Conservation (phyloP, 1,284 basidiomycete genomes). For the Porogramme epimiltina region DNA sequence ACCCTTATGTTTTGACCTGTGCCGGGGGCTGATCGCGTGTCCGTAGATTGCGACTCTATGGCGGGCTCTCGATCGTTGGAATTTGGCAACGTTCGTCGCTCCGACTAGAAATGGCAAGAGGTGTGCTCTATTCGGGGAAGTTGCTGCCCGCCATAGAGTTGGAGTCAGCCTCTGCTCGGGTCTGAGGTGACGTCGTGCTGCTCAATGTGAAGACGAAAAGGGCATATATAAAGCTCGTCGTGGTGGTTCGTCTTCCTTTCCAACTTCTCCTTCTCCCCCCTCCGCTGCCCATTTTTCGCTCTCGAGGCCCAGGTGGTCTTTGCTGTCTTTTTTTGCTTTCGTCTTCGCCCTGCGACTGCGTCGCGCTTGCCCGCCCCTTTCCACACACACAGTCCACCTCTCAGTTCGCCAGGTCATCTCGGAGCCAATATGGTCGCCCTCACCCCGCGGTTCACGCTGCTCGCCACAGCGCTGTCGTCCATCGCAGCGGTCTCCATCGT, state of each 20-base stretch:
- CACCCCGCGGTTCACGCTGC: slow-evolving; percentile 45
- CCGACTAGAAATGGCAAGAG: slow-evolving; percentile 8
- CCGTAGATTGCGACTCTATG: too few relatives aligned
- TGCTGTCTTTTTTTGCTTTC: slow-evolving; percentile 30
- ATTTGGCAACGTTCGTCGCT: not conserved
- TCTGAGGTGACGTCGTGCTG: not conserved
- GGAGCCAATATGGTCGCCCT: slow-evolving; percentile 47
- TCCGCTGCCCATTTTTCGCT: slow-evolving; percentile 22
- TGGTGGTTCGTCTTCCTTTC: slow-evolving; percentile 13
- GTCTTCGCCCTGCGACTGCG: slow-evolving; percentile 16
- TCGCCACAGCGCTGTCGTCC: slow-evolving; percentile 41
- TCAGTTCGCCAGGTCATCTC: not conserved
- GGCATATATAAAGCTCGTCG: slow-evolving; percentile 21
- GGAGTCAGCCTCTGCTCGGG: slow-evolving; percentile 1
- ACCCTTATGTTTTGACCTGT: too few relatives aligned
- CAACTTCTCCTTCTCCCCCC: slow-evolving; percentile 19
- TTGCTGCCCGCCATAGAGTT: too few relatives aligned
- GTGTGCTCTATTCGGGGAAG: slow-evolving; percentile 5
- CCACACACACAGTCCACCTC: slow-evolving; percentile 4
- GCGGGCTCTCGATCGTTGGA: too few relatives aligned
- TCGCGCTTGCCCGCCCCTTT: slow-evolving; percentile 10
- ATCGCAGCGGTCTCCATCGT: slow-evolving; percentile 41
- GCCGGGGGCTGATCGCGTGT: too few relatives aligned
- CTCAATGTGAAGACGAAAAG: slow-evolving; percentile 2
- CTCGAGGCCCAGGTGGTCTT: slow-evolving; percentile 33